Percentiles rank a stretch among this genome's conserved stretches.
Evolutionary conservation across 441 rosid genomes (phyloP).

Genomic region (Syzygium syzygioides): DNA sequence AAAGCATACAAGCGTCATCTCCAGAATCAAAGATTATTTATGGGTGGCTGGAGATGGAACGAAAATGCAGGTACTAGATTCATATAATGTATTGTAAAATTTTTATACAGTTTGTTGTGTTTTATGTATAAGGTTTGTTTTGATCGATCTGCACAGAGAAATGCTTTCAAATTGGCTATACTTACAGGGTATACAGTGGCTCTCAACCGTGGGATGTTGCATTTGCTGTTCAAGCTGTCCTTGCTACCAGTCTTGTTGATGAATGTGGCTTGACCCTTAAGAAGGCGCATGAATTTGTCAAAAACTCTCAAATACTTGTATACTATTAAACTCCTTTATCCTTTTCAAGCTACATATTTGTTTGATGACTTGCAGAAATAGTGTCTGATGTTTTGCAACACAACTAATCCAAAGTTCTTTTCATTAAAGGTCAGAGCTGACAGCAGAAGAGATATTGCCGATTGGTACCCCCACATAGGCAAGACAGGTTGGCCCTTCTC

Average conservation of each 20-base stretch:
- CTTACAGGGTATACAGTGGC: conserved; percentile 48
- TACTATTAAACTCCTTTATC: conserved; percentile 17
- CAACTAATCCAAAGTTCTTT: neutral
- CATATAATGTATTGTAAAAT: neutral
- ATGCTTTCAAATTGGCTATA: neutral
- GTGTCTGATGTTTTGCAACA: neutral
- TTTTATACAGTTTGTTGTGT: conserved; percentile 12
- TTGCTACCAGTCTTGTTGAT: conserved; percentile 32
- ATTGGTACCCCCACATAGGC: conserved; percentile 43
- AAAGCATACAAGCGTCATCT: conserved; percentile 2
- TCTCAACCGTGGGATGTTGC: conserved; percentile 59
- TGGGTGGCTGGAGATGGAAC: conserved; percentile 18
- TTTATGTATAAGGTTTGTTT: neutral
- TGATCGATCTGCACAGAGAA: conserved; percentile 14
- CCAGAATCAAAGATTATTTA: conserved; percentile 5
- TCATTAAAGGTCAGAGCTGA: conserved; percentile 22
- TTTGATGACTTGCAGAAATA: neutral
- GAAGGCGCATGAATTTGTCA: conserved; percentile 51
- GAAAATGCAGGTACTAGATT: conserved; percentile 3
- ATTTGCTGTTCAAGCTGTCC: conserved; percentile 51
- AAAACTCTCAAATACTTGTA: conserved; percentile 30
- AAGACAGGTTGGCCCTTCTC: conserved; percentile 80
- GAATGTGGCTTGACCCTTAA: conserved; percentile 35
- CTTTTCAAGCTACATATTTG: neutral
- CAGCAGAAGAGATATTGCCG: conserved; percentile 10